phyloP scores from a whole-genome alignment of 805 yeast species.

The Sugiyamaella boreocaroliniensis region DNA sequence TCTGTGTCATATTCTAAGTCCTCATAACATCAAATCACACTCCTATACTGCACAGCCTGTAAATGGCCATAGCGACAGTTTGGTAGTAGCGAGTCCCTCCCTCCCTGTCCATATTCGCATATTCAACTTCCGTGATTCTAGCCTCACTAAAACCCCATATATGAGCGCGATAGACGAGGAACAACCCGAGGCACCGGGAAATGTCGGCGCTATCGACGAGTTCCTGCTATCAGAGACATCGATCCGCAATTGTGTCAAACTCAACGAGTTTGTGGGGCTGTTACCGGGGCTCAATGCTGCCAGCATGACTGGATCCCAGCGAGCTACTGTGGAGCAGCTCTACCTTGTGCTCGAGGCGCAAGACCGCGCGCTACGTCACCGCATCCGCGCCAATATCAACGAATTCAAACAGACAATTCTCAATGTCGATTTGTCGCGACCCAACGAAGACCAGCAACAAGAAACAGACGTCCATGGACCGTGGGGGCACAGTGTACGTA shows the following conservation, averaged over 20 bases:
- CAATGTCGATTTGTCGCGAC: not conserved
- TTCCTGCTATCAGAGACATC: conserved; percentile 12
- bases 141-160: no score
- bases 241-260: conserved; percentile 2
- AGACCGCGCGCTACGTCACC: conserved; percentile 2
- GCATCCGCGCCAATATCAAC: not conserved
- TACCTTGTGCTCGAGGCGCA: not conserved
- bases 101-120: no score
- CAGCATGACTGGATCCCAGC: not conserved
- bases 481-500: not conserved
- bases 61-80: no score
- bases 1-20: no score
- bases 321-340: conserved; percentile 1
- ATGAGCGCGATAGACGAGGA: not conserved
- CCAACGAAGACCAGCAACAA: not conserved
- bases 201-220: not conserved
- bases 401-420: conserved; percentile 1
- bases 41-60: no score
- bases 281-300: not conserved
- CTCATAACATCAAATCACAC: no score
- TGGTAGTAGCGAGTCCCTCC: no score
- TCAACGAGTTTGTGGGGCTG: conserved; percentile 6
- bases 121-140: no score
- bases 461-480: not conserved
- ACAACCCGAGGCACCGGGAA: not conserved